A percentile compares a stretch with the other conserved stretches of the same genome.
Conservation (phyloP, 2,329 filamentous ascomycete genomes). For the Pyrenochaeta sp. region DNA sequence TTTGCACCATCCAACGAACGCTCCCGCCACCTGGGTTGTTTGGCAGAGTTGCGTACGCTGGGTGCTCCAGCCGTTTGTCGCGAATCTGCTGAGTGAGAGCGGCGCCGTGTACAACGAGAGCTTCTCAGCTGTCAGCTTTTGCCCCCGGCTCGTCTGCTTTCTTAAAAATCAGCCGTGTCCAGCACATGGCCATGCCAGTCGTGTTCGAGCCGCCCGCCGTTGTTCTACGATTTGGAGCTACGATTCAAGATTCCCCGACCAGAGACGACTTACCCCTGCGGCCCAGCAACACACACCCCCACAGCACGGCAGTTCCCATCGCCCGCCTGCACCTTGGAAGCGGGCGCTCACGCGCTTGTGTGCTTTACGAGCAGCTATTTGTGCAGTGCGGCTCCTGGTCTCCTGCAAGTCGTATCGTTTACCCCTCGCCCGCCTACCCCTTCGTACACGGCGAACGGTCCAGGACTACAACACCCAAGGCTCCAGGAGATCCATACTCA, state of each 20-base stretch:
- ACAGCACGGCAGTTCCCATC: conserved; percentile 50
- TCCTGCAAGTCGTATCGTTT: conserved; percentile 39
- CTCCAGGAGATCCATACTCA: conserved; percentile 28
- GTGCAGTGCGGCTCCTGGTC: conserved; percentile 31
- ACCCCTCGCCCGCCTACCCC: conserved; percentile 35
- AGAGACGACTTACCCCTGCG: conserved; percentile 30
- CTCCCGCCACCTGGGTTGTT: conserved; percentile 26
- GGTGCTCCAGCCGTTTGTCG: conserved; percentile 19
- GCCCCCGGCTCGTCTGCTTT: conserved; percentile 1
- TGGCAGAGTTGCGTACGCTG: conserved; percentile 5
- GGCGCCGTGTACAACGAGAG: conserved; percentile 20
- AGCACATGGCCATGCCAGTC: conserved; percentile 16
- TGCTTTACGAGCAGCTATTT: conserved; percentile 28
- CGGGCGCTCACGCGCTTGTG: conserved; percentile 33
- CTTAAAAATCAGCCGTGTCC: conserved; percentile 26
- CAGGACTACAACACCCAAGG: conserved; percentile 21
- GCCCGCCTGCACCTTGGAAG: conserved; percentile 36
- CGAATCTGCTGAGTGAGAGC: conserved; percentile 27
- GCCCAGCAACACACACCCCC: conserved; percentile 37
- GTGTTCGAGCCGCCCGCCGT: conserved; percentile 21
- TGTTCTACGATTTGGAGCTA: conserved; percentile 16
- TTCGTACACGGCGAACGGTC: conserved; percentile 28
- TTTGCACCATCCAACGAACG: conserved; percentile 26
- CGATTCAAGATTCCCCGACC: conserved; percentile 27
- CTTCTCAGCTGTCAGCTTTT: conserved; percentile 25